A percentile compares a stretch with the other conserved stretches of the same genome.
These are phyloP conservation scores for Corniculantispora saksenae DNA, from an alignment of 2,329 filamentous ascomycete species.

Conservation along the genomic window DNA sequence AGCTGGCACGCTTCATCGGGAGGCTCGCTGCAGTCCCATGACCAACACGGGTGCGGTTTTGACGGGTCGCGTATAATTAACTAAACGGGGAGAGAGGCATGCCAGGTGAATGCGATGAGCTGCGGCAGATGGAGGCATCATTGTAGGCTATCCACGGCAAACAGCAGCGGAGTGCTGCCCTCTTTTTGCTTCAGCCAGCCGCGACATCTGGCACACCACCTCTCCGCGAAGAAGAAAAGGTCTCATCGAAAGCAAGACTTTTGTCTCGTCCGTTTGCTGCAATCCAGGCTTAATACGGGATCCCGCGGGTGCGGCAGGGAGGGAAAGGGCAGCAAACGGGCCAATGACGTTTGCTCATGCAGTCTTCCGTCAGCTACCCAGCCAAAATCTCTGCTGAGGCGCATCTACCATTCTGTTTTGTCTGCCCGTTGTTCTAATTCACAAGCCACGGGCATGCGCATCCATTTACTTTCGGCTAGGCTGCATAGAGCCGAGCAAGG, in stretches of 20 bases:
- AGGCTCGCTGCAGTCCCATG: neutral
- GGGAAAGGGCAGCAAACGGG: neutral
- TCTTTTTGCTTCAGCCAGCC: too few species aligned
- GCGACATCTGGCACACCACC: neutral
- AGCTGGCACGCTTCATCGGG: neutral
- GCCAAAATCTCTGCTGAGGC: neutral
- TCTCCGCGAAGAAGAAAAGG: neutral
- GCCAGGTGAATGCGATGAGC: neutral
- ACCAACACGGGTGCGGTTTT: neutral
- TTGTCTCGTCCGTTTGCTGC: neutral
- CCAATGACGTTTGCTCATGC: constrained; percentile 7
- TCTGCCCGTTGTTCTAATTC: too few species aligned
- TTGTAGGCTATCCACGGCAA: too few species aligned
- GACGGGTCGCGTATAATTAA: too few species aligned
- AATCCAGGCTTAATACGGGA: neutral
- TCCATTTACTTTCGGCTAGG: too few species aligned
- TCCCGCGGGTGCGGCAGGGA: neutral
- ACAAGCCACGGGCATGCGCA: too few species aligned
- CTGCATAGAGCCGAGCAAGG: too few species aligned
- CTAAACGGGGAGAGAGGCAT: neutral
- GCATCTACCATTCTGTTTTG: too few species aligned
- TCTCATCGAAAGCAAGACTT: neutral
- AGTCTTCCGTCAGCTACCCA: neutral
- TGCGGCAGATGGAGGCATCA: too few species aligned
- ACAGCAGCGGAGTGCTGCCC: too few species aligned